Conservation (phyloP, 73 alveolate genomes). For the Tetrahymena elliotti region DNA sequence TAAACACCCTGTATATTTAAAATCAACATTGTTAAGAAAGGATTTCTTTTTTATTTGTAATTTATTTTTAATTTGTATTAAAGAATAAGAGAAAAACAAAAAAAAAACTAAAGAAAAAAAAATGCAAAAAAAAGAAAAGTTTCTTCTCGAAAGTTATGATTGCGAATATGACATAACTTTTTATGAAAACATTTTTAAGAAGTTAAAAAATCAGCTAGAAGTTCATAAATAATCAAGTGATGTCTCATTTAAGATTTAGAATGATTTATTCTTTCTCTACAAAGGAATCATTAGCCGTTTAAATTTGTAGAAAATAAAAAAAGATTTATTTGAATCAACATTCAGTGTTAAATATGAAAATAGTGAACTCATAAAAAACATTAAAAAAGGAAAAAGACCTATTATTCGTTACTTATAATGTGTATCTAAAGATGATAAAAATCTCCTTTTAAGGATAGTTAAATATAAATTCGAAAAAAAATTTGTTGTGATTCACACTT, state of each 20-base stretch:
- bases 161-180: background rate
- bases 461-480: background rate
- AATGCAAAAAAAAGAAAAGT: background rate
- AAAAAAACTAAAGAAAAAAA: too few relatives aligned
- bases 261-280: background rate
- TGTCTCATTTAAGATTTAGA: background rate
- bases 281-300: background rate
- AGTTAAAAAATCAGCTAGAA: background rate
- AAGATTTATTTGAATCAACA: background rate
- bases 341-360: background rate
- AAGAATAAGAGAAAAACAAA: background rate
- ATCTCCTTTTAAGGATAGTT: background rate
- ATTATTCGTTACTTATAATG: background rate
- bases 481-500: background rate
- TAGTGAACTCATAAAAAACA: background rate
- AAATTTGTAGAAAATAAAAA: too few relatives aligned
- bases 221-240: background rate
- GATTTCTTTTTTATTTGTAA: too few relatives aligned
- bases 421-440: background rate
- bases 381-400: background rate
- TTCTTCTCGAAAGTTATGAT: background rate
- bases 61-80: too few relatives aligned
- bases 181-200: too few relatives aligned
- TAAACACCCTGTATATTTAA: background rate
- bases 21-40: too few relatives aligned